Percentiles rank a stretch among this genome's conserved stretches.
These are phyloP conservation scores for Arachis monticola DNA, from an alignment of 331 rosid species.

Conservation along the genomic window DNA sequence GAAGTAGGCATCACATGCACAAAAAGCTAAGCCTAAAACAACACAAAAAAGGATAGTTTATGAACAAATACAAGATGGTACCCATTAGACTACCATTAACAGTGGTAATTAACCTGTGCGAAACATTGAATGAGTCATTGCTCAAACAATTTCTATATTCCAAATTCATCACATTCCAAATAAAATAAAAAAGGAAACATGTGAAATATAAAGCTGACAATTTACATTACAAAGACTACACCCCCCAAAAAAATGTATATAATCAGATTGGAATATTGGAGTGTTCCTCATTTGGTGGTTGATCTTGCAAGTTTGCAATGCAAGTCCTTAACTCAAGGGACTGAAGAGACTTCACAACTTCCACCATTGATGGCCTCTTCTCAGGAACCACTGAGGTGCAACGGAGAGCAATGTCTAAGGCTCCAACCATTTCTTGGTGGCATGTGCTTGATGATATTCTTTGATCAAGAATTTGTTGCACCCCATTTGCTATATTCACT, in stretches of 20 bases:
- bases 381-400: slow-evolving; percentile 95
- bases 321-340: slow-evolving; percentile 52
- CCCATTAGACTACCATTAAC: slow-evolving; percentile 19
- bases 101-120: slow-evolving; percentile 36
- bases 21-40: no score
- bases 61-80: no score
- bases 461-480: slow-evolving; percentile 72
- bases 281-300: slow-evolving; percentile 48
- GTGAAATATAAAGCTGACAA: slow-evolving; percentile 48
- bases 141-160: slow-evolving; percentile 38
- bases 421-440: slow-evolving; percentile 68
- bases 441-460: slow-evolving; percentile 47
- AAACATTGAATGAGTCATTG: slow-evolving; percentile 43
- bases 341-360: slow-evolving; percentile 76
- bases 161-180: slow-evolving; percentile 39
- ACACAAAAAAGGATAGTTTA: no score
- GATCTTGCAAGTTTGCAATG: slow-evolving; percentile 40
- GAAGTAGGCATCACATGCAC: no score
- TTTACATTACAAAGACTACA: slow-evolving; percentile 47
- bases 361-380: slow-evolving; percentile 83
- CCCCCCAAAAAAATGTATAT: slow-evolving; percentile 4
- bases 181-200: slow-evolving; percentile 20
- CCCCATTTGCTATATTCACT: slow-evolving; percentile 86
- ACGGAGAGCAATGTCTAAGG: slow-evolving; percentile 75
- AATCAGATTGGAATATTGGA: slow-evolving; percentile 41